Conservation (phyloP, 2,329 filamentous ascomycete genomes). For the Blastomyces parvus region DNA sequence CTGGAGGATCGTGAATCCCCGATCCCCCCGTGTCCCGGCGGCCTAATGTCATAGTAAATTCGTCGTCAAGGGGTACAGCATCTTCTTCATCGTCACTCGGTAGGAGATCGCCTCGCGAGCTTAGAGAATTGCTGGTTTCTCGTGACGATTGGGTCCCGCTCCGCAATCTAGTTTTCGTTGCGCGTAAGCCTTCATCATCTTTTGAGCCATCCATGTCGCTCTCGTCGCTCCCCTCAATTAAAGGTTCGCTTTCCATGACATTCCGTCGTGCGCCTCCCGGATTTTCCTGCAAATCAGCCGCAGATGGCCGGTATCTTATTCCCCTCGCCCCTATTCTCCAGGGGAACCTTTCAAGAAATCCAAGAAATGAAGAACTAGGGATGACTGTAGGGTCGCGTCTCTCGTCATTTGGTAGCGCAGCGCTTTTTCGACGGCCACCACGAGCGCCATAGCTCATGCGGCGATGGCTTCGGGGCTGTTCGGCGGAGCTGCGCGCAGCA, state of each 20-base stretch:
- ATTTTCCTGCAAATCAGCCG: conserved; percentile 81
- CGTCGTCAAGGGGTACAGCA: conserved; percentile 83
- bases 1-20: conserved; percentile 55
- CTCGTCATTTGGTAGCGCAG: conserved; percentile 41
- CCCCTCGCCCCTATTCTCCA: conserved; percentile 73
- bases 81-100: conserved; percentile 90
- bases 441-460: conserved; percentile 82
- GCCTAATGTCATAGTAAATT: conserved; percentile 76
- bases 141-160: conserved; percentile 73
- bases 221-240: conserved; percentile 56
- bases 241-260: conserved; percentile 50
- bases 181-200: conserved; percentile 8
- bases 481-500: conserved; percentile 31
- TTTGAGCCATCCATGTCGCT: conserved; percentile 24
- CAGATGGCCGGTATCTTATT: conserved; percentile 79
- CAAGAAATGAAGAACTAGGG: conserved; percentile 72
- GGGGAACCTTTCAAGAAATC: conserved; percentile 73
- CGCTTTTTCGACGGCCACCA: conserved; percentile 50
- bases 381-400: conserved; percentile 73
- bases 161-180: conserved; percentile 39
- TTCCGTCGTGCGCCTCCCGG: conserved; percentile 47
- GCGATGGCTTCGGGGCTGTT: conserved; percentile 61
- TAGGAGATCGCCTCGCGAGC: conserved; percentile 82
- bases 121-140: conserved; percentile 73
- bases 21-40: conserved; percentile 50